These are phyloP conservation scores for Coniosporium tulheliwenetii DNA, from an alignment of 2,329 filamentous ascomycete species.

Conservation along the genomic window DNA sequence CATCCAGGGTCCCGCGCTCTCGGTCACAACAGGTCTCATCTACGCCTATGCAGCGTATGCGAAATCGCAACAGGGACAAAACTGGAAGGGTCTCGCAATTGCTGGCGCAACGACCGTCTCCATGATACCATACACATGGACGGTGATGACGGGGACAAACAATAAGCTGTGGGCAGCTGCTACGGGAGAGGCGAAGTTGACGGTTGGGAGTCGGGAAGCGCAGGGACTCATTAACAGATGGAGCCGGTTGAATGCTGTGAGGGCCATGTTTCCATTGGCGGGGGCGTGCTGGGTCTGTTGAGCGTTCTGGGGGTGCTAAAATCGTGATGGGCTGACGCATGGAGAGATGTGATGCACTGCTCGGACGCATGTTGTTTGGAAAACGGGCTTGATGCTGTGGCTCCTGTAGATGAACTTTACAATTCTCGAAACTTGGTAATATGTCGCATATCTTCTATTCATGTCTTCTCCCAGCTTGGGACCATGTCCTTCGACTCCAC, in stretches of 20 bases:
- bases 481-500: too few species aligned
- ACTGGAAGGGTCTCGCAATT: neutral
- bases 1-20: neutral
- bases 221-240: neutral
- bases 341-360: too few species aligned
- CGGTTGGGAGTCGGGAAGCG: neutral
- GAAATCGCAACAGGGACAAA: neutral
- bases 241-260: neutral
- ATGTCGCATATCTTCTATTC: too few species aligned
- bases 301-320: too few species aligned
- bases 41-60: neutral
- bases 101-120: neutral
- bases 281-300: neutral
- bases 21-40: neutral
- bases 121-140: neutral
- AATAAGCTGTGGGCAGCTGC: neutral
- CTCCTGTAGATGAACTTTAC: too few species aligned
- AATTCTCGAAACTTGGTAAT: too few species aligned
- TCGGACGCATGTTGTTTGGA: too few species aligned
- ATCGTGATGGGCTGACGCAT: too few species aligned
- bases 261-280: neutral
- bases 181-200: neutral
- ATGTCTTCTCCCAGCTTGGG: too few species aligned
- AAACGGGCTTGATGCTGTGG: too few species aligned
- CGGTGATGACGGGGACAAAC: neutral